These are phyloP conservation scores for Colletotrichum horii DNA, from an alignment of 2,329 filamentous ascomycete genomes.

Conservation along the genomic window DNA sequence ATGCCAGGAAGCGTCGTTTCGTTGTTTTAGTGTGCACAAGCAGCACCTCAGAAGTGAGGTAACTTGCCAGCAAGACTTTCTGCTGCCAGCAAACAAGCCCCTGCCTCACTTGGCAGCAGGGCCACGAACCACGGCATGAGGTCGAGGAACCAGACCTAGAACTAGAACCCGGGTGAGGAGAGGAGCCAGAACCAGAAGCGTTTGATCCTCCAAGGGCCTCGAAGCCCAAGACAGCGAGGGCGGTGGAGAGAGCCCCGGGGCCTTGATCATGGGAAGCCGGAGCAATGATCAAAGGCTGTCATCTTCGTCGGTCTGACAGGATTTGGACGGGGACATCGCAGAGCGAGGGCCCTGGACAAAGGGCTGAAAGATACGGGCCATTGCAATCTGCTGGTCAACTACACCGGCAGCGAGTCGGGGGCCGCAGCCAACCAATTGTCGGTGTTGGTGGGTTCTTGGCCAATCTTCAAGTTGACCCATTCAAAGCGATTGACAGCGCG, in stretches of 20 bases:
- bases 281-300: not conserved
- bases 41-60: not conserved
- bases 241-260: not conserved
- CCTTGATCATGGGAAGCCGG: not conserved
- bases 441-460: not conserved
- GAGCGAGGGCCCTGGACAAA: not conserved
- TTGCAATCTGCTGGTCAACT: not conserved
- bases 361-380: not conserved
- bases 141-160: not conserved
- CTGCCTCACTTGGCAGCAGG: not conserved
- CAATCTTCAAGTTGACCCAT: not conserved
- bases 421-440: not conserved
- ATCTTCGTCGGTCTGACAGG: not conserved
- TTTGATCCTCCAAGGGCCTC: not conserved
- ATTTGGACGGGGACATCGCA: not conserved
- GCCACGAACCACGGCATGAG: not conserved
- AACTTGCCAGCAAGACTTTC: not conserved
- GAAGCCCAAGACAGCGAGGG: not conserved
- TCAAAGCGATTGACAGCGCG: not conserved
- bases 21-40: not conserved
- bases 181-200: not conserved
- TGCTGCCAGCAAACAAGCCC: slow-evolving; percentile 1
- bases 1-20: not conserved
- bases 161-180: not conserved
- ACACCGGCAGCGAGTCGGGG: slow-evolving; percentile 1